These are phyloP conservation scores for Starmerella geochares DNA, from an alignment of 805 yeast genomes.

Conservation along the genomic window DNA sequence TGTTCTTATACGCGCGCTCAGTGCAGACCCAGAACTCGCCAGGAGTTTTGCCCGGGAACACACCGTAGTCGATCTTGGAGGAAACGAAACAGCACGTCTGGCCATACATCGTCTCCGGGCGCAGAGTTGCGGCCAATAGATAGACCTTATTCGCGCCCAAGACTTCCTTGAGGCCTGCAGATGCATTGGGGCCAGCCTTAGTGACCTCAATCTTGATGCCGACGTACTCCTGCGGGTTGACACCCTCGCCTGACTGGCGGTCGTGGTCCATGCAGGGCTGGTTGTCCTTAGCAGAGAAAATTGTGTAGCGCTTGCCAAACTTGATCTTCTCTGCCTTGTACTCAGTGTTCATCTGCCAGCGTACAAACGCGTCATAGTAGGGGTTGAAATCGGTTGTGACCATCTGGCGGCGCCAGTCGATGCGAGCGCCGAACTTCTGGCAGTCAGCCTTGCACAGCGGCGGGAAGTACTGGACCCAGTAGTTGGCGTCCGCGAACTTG, in stretches of 20 bases:
- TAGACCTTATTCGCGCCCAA: slow-evolving; percentile 53
- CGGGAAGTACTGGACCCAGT: slow-evolving; percentile 90
- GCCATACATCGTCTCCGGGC: slow-evolving; percentile 99
- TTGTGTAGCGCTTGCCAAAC: slow-evolving; percentile 96
- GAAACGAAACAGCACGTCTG: slow-evolving; percentile 97
- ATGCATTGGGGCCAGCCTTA: slow-evolving; percentile 40
- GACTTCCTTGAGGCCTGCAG: slow-evolving; percentile 36
- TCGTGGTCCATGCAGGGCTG: slow-evolving; percentile 99
- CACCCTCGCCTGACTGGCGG: slow-evolving; percentile 94
- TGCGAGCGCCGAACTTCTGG: slow-evolving; percentile 73
- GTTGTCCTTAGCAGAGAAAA: slow-evolving; percentile 94
- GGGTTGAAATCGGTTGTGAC: slow-evolving; percentile 93
- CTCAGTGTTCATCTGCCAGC: slow-evolving; percentile 92
- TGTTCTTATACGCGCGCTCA: slow-evolving; percentile 91
- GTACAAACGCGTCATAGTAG: slow-evolving; percentile 85
- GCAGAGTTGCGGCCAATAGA: slow-evolving; percentile 90
- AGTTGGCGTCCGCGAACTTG: slow-evolving; percentile 81
- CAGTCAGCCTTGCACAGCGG: slow-evolving; percentile 78
- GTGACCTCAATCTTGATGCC: slow-evolving; percentile 63
- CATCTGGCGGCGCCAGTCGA: slow-evolving; percentile 96
- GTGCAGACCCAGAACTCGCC: slow-evolving; percentile 74
- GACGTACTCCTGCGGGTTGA: slow-evolving; percentile 89
- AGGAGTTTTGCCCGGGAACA: slow-evolving; percentile 70
- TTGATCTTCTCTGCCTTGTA: slow-evolving; percentile 82
- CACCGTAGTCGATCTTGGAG: slow-evolving; percentile 85